Evolutionary conservation across 495 filamentous ascomycete genomes (phyloP), one percentile per base, ranked within the genome.

Genomic region (Penicillium soppii): DNA sequence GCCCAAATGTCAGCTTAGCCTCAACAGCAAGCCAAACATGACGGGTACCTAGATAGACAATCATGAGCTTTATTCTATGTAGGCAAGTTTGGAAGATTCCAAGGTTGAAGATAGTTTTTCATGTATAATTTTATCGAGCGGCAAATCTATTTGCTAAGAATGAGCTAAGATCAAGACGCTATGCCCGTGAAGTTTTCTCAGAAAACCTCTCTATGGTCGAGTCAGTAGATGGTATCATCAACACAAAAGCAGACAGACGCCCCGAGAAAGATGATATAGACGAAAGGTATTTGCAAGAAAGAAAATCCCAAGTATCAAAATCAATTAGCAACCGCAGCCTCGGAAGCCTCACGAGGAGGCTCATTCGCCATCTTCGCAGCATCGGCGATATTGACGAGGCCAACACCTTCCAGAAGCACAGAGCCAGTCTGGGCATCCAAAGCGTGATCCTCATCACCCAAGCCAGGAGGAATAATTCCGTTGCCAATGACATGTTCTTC

Each of bases 401-500:
- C 62, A 23, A 65, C 62, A 17, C 62, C 62, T 15, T 40, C 32
- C 3, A 65, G n/a, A 17, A 65, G 23, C 13, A 62, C 44, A 23
- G 50, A 44, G 3, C 53, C 56, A n/a, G 50, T 45, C 23, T 19
- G 52, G 9, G 13, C 26, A 29, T 37, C 35, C 15, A 15, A 27
- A 30, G 27, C 35, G 3, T 53, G 50, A 47, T 61, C 61, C 19
- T 64, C 61, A 35, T 50, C 56, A 26, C 56, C 62, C 40, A 62
- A 48, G 23, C 52, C 53, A 35, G 47, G 46, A 21, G 71, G 71
- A 32, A 74, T 58, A 9, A 54, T 61, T 2, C 73, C 73, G 47
- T 70, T 53, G 0, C 72, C 70, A 48, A 68, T 56, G 7, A 77
- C 53, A 27, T 63, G 48, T 51, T 75, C 69, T 44, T 74, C 68